These are phyloP conservation scores for Suhomyces yuchorum DNA, from an alignment of 1,139 yeast species.

Conservation along the genomic window DNA sequence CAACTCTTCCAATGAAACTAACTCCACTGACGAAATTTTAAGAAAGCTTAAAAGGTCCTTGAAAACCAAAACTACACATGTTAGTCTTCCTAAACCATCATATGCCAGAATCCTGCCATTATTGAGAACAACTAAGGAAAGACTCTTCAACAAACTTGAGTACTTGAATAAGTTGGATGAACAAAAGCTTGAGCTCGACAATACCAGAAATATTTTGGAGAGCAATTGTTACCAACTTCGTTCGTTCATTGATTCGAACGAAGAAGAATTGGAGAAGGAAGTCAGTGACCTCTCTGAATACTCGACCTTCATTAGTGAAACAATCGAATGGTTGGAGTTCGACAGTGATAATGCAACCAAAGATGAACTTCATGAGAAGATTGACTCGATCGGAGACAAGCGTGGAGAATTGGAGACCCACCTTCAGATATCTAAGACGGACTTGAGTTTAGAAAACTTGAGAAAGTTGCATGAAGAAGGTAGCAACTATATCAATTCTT, in stretches of 20 bases:
- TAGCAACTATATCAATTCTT: slow-evolving; percentile 35
- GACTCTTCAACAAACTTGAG: slow-evolving; percentile 28
- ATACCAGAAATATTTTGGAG: slow-evolving; percentile 57
- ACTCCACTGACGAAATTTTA: slow-evolving; percentile 11
- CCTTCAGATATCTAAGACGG: slow-evolving; percentile 32
- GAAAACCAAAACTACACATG: slow-evolving; percentile 18
- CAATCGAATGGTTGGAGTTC: slow-evolving; percentile 78
- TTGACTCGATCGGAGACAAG: slow-evolving; percentile 23
- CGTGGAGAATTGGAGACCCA: slow-evolving; percentile 25
- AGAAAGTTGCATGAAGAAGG: slow-evolving; percentile 45
- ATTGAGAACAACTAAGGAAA: slow-evolving; percentile 40
- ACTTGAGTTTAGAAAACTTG: slow-evolving; percentile 40
- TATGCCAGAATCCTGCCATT: slow-evolving; percentile 51
- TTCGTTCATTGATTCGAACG: slow-evolving; percentile 52
- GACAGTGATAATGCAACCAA: slow-evolving; percentile 61
- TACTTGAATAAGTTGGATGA: slow-evolving; percentile 48
- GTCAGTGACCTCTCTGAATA: slow-evolving; percentile 34
- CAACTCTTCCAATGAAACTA: slow-evolving; percentile 22
- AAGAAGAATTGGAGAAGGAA: slow-evolving; percentile 37
- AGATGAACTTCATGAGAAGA: slow-evolving; percentile 38
- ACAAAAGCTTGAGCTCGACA: slow-evolving; percentile 48
- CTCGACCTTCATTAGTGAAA: slow-evolving; percentile 41
- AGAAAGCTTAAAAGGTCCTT: slow-evolving; percentile 22
- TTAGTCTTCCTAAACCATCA: slow-evolving; percentile 32
- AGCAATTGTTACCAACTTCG: slow-evolving; percentile 60